phyloP scores from a whole-genome alignment of 306 rosid species.

The Casuarina glauca region DNA sequence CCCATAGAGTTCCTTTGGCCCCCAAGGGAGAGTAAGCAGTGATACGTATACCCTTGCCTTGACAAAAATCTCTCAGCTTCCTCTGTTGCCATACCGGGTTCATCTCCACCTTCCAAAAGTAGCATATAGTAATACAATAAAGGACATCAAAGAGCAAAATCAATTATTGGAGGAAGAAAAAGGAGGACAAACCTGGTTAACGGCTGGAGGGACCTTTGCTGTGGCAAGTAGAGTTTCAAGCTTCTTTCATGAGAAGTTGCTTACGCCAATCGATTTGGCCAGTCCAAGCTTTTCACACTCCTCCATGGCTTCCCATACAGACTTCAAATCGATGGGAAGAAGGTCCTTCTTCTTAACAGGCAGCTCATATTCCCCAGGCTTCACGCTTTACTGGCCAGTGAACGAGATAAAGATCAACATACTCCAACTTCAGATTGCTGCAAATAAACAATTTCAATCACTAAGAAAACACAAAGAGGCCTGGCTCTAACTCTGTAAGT shows the following conservation, averaged over 20 bases:
- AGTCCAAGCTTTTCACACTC: constrained; percentile 27
- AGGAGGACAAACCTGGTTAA: constrained; percentile 1
- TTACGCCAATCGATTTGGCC: constrained; percentile 19
- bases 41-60: neutral
- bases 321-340: constrained; percentile 17
- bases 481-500: neutral
- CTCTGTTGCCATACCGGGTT: constrained; percentile 13
- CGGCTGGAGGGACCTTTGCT: neutral
- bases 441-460: neutral
- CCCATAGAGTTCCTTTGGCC: constrained; percentile 13
- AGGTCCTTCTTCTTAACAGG: constrained; percentile 19
- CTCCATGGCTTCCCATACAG: constrained; percentile 27
- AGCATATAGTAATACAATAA: neutral
- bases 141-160: neutral
- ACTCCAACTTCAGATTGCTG: constrained; percentile 20
- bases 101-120: constrained; percentile 4
- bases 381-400: constrained; percentile 23
- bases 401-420: constrained; percentile 13
- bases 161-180: neutral
- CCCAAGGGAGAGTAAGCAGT: constrained; percentile 17
- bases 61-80: neutral
- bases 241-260: constrained; percentile 26
- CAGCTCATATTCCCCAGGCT: constrained; percentile 12
- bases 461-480: neutral
- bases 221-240: neutral